These are phyloP conservation scores for Saccharomyces pastorianus DNA, from an alignment of 1,139 yeast species.

Conservation along the genomic window DNA sequence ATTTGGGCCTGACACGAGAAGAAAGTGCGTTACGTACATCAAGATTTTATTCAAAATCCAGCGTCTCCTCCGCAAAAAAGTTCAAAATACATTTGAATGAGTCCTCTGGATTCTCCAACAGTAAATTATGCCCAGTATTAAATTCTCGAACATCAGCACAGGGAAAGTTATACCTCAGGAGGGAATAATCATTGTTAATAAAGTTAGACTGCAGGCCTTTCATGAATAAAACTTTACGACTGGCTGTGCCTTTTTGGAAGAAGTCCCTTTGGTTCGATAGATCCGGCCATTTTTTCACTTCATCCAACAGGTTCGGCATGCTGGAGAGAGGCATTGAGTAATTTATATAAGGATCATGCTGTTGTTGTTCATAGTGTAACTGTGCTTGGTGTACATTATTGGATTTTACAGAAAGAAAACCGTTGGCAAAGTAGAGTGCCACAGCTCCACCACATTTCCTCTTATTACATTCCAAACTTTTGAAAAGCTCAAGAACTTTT, in stretches of 20 bases:
- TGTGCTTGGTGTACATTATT: constrained; percentile 8
- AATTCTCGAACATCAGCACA: constrained; percentile 18
- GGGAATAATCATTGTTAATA: constrained; percentile 14
- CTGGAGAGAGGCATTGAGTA: constrained; percentile 20
- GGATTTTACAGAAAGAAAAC: constrained; percentile 17
- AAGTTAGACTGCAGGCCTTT: constrained; percentile 21
- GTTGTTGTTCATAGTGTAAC: not conserved
- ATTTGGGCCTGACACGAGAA: not conserved
- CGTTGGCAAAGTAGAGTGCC: constrained; percentile 26
- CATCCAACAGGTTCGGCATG: constrained; percentile 21
- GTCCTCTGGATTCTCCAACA: constrained; percentile 21
- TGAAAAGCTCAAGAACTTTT: constrained; percentile 14
- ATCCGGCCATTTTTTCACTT: constrained; percentile 23
- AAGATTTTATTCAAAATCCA: not conserved
- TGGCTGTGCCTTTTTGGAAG: not conserved
- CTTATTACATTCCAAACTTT: constrained; percentile 12
- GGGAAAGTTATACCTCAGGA: constrained; percentile 16
- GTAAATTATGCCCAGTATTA: constrained; percentile 23
- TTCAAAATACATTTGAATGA: constrained; percentile 13
- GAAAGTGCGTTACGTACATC: not conserved
- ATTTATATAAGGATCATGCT: constrained; percentile 15
- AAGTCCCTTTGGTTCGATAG: not conserved
- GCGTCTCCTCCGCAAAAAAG: constrained; percentile 9
- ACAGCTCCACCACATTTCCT: constrained; percentile 9
- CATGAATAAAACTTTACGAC: constrained; percentile 18